phyloP scores from a whole-genome alignment of 306 rosid genomes.

The Cicer pinnatifidum region DNA sequence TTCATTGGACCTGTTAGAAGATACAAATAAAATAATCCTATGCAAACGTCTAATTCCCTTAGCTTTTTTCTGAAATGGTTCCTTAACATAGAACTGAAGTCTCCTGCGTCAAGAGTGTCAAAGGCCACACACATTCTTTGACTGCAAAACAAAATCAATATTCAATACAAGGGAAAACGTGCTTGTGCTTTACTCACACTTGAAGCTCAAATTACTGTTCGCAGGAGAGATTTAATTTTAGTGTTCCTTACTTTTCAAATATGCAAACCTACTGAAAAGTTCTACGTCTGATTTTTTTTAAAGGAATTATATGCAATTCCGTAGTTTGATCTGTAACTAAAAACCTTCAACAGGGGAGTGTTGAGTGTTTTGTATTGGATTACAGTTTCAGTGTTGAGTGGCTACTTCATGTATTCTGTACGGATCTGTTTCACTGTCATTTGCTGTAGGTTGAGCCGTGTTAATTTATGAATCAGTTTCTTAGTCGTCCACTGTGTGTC shows the following conservation, averaged over 20 bases:
- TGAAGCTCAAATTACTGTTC: neutral
- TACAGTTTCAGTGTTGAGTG: constrained; percentile 3
- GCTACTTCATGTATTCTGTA: constrained; percentile 15
- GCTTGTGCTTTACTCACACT: neutral
- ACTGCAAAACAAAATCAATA: neutral
- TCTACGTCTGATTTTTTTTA: neutral
- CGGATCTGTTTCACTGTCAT: neutral
- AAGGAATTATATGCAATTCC: neutral
- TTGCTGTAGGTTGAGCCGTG: constrained; percentile 7
- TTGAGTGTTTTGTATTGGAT: neutral
- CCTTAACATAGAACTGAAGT: no score
- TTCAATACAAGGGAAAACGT: neutral
- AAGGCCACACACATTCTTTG: no score
- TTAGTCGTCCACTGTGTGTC: neutral
- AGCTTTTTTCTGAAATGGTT: no score
- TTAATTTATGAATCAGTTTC: constrained; percentile 8
- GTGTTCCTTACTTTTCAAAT: neutral
- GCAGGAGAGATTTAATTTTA: neutral
- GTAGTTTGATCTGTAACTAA: neutral
- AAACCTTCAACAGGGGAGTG: neutral
- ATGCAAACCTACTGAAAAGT: neutral
- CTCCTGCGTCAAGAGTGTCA: no score
- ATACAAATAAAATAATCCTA: neutral
- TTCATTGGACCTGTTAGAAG: neutral
- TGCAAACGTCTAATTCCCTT: no score